phyloP scores from a whole-genome alignment of 2,329 filamentous ascomycete species.

The Sclerotinia borealis region DNA sequence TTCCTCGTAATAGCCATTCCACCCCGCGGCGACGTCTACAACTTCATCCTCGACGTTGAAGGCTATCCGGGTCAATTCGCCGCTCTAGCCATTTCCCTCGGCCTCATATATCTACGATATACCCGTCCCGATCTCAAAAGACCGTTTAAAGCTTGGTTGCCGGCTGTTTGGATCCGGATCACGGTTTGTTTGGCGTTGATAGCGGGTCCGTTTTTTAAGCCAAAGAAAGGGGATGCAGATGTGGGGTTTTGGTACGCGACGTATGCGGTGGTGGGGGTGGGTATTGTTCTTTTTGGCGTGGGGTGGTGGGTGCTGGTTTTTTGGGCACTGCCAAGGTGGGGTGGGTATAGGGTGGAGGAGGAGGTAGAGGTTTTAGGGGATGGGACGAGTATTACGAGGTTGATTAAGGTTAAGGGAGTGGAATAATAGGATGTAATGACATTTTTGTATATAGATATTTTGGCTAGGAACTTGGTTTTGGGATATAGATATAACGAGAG shows the following conservation, averaged over 20 bases:
- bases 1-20: conserved; percentile 48
- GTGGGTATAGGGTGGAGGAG: conserved; percentile 58
- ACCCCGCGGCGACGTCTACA: conserved; percentile 36
- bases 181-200: conserved; percentile 30
- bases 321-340: conserved; percentile 50
- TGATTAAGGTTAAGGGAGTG: conserved; percentile 34
- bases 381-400: conserved; percentile 59
- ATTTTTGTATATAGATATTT: not conserved
- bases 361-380: conserved; percentile 53
- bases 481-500: not conserved
- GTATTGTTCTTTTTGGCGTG: conserved; percentile 49
- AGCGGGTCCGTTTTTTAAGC: conserved; percentile 35
- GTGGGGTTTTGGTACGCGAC: conserved; percentile 48
- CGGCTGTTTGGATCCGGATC: conserved; percentile 30
- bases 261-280: conserved; percentile 47
- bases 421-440: not conserved
- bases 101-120: conserved; percentile 44
- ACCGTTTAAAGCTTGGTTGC: conserved; percentile 27
- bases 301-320: conserved; percentile 67
- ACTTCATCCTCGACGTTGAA: conserved; percentile 36
- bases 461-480: not conserved
- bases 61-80: conserved; percentile 41
- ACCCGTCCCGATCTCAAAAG: conserved; percentile 40
- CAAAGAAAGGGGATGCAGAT: conserved; percentile 36
- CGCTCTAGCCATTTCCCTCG: conserved; percentile 30